Evolutionary conservation across 306 rosid genomes (phyloP), one percentile per base, ranked within the genome.

Genomic region (Malus domestica): DNA sequence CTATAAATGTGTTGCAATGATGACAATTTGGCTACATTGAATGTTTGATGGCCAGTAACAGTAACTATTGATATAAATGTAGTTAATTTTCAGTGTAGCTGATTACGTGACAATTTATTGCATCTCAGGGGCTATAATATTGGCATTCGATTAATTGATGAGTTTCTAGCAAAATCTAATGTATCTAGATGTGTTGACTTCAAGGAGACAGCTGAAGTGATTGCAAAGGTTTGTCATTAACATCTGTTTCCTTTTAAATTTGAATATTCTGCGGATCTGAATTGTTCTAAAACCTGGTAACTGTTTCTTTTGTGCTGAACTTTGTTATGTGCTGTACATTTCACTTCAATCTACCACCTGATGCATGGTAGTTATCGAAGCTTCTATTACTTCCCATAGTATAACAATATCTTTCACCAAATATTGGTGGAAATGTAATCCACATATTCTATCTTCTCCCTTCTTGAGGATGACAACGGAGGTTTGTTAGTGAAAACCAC

Each of bases 101-200:
- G 9, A n/a, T 71, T 12, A 10, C 44, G 54, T 49, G 40, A 30
- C 58, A 62, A 49, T 49, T 61, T 27, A 68, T 80, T 81, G 35
- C 45, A 38, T 76, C 86, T 76, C 89, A 95, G 97, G 97, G 99
- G 97, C 42, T 95, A 92, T 77, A 95, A 95, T 69, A 95, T 95
- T 72, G 99, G 99, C 79, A 89, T 88, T 83, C 90, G 99, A 70
- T 80, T 95, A 78, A 83, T 95, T 62, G 99, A 95, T 80, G 99
- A 95, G 83, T 95, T 95, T 87, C 86, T 95, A n/a, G 98, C 98
- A 54, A 95, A 95, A 81, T 95, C 98, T 82, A 92, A 92, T 84
- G 91, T 95, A 73, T 85, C 98, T 35, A 90, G 97, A 78, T 95
- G 98, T 73, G 90, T 89, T 6, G 97, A 95, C 85, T 95, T 95